Conservation (phyloP, 139 green algal genomes). For the Chlorella sp. region DNA sequence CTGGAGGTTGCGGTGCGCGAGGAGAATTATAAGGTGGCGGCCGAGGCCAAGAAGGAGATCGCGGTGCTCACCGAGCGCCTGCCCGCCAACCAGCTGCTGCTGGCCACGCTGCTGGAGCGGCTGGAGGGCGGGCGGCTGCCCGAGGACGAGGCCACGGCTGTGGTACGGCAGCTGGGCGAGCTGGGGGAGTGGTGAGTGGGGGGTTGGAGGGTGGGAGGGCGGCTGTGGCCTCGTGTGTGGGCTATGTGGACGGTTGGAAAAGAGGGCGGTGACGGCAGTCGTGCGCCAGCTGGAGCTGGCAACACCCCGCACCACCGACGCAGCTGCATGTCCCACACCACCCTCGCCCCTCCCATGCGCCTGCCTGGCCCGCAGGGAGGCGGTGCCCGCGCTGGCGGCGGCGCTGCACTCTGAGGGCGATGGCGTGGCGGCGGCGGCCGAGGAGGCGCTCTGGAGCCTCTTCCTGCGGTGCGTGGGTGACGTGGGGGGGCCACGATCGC, state of each 20-base stretch:
- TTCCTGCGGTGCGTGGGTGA: constrained; percentile 43
- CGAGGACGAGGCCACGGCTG: not conserved
- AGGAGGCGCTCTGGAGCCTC: constrained; percentile 60
- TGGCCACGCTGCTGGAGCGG: constrained; percentile 22
- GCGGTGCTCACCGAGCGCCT: not conserved
- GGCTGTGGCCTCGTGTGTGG: too few relatives aligned
- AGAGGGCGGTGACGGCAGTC: too few relatives aligned
- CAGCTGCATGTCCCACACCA: too few relatives aligned
- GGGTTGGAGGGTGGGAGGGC: too few relatives aligned
- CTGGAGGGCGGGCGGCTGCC: constrained; percentile 1
- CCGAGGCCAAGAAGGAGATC: not conserved
- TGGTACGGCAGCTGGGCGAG: constrained; percentile 30
- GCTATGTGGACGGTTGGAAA: too few relatives aligned
- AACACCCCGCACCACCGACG: too few relatives aligned
- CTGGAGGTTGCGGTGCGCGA: constrained; percentile 22
- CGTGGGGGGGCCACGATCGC: too few relatives aligned
- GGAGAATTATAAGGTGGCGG: constrained; percentile 17
- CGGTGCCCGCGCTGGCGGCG: constrained; percentile 45
- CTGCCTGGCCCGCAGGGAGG: not conserved
- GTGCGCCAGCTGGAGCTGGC: too few relatives aligned
- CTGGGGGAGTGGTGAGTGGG: constrained; percentile 41
- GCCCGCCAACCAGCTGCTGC: constrained; percentile 22
- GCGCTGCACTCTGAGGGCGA: constrained; percentile 40
- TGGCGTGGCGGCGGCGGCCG: constrained; percentile 36
- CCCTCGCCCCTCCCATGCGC: too few relatives aligned